These are phyloP conservation scores for Calonectria crousiana DNA, from an alignment of 2,329 filamentous ascomycete genomes.

Conservation along the genomic window DNA sequence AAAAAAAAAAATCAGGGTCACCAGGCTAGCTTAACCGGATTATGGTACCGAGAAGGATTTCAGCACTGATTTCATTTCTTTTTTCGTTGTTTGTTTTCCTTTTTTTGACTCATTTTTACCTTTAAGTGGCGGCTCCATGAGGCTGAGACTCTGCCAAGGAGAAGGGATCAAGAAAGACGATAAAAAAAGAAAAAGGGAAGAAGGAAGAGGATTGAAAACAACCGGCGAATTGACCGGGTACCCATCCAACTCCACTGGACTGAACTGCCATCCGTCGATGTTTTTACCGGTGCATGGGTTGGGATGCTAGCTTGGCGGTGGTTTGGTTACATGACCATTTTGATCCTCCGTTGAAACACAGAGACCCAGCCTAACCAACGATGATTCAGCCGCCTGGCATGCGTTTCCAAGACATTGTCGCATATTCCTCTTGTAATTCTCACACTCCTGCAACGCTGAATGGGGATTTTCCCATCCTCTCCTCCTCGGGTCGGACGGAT, in stretches of 20 bases:
- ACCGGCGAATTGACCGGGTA: background rate
- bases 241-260: constrained; percentile 6
- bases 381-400: background rate
- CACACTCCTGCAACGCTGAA: constrained; percentile 5
- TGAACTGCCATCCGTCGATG: background rate
- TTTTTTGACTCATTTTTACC: background rate
- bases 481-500: constrained; percentile 17
- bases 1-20: background rate
- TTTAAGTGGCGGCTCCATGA: constrained; percentile 31
- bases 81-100: background rate
- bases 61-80: background rate
- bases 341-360: constrained; percentile 20
- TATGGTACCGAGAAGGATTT: background rate
- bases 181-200: background rate
- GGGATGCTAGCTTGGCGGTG: constrained; percentile 4
- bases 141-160: constrained; percentile 2
- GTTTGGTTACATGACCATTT: constrained; percentile 16
- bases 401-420: background rate
- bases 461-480: constrained; percentile 13
- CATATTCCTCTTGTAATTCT: background rate
- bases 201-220: background rate
- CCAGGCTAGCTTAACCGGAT: background rate
- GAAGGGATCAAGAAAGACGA: background rate
- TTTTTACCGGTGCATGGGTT: constrained; percentile 12
- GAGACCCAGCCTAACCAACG: constrained; percentile 10